Base-by-base conservation (phyloP, 345 rosid species). In the Trapa bicornis region DNA sequence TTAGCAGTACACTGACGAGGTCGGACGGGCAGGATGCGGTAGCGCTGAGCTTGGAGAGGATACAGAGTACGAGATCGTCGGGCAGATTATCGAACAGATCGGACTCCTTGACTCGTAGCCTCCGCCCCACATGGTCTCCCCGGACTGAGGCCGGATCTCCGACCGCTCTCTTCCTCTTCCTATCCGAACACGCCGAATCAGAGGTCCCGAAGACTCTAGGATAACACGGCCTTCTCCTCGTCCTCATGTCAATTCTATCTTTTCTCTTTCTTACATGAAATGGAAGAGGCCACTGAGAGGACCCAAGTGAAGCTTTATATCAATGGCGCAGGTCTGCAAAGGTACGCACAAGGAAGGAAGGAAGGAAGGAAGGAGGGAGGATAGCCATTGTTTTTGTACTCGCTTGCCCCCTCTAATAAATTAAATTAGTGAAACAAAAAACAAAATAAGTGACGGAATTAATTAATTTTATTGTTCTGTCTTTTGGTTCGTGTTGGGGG, bases 11-110 rank as follows among this genome's bases (percentile, higher is more conserved):
- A 11, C 0, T 91, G 39, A 94, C 66, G 81, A 89, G 82, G 82
- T 92, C 96, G 13, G 89, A 70, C 5, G 98, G 96, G 38, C 81
- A 80, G 36, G 75, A 47, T 10, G 91, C 81, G 11, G 85, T 54
- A n/a, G 93, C 83, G 68, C 84, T 82, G 65, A 92, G 84, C 67
- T 80, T 88, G 69, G 81, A 73, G 35, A 92, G 85, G 48, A 92
- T 88, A 60, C 71, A 79, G 43, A 82, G 67, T 66, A 92, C 87
- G 75, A 92, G 86, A 79, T 92, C 98, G 47, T 92, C 96, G 0
- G 98, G 96, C 17, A 92, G 75, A 35, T 77, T 60, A 66, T 89
- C 96, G 14, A 92, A 80, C 35, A 82, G 74, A 72, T 89, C 93
- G 50, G 58, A 37, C 32, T 39, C 53, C 4, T 76, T 72, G 16